Evolutionary conservation across 441 rosid genomes (phyloP).

Genomic region (Metrosideros polymorpha): DNA sequence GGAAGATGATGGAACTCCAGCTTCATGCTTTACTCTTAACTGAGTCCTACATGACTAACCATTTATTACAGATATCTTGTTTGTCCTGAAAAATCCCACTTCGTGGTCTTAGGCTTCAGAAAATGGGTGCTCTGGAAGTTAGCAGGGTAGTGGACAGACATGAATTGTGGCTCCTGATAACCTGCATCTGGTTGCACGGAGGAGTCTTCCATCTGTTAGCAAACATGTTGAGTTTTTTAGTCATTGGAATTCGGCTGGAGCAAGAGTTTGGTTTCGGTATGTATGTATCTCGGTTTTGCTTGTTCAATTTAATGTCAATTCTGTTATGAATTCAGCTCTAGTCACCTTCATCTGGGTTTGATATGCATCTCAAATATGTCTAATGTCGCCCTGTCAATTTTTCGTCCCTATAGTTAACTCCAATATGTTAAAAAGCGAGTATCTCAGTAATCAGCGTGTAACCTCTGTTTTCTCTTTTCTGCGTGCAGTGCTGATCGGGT

Average conservation of each 20-base stretch:
- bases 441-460: background rate
- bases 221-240: constrained; percentile 5
- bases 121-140: constrained; percentile 12
- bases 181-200: constrained; percentile 14
- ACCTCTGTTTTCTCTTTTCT: background rate
- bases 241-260: constrained; percentile 8
- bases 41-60: background rate
- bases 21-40: background rate
- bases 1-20: background rate
- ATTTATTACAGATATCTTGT: background rate
- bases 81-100: background rate
- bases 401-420: background rate
- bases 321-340: background rate
- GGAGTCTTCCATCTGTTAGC: constrained; percentile 8
- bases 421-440: background rate
- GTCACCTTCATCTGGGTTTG: background rate
- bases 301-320: background rate
- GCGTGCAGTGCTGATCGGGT: background rate
- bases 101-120: background rate
- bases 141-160: constrained; percentile 1
- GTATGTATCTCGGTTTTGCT: background rate
- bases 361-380: background rate
- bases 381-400: background rate
- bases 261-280: constrained; percentile 9
- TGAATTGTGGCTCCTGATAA: constrained; percentile 5